Percentiles rank a stretch among this genome's conserved stretches.
Evolutionary conservation across 2,329 filamentous ascomycete species (phyloP).

Genomic region (Apiospora koreana): DNA sequence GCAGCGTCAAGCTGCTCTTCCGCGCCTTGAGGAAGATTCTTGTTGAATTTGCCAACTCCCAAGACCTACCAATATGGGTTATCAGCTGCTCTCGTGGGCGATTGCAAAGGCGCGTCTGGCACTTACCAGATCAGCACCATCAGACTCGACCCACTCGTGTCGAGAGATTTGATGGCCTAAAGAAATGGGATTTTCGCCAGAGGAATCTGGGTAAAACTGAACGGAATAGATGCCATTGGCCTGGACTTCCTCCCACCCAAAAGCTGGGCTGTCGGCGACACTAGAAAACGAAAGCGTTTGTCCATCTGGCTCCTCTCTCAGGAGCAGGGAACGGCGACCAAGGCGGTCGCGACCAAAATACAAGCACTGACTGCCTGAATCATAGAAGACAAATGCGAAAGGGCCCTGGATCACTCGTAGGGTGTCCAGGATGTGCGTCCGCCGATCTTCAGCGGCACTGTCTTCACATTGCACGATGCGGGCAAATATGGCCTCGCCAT

Average conservation of each 20-base stretch:
- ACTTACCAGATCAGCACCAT: conserved; percentile 48
- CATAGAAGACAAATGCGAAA: conserved; percentile 86
- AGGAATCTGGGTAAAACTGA: conserved; percentile 43
- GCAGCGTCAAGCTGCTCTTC: conserved; percentile 33
- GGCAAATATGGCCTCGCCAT: conserved; percentile 69
- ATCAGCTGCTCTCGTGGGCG: conserved; percentile 31
- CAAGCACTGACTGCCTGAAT: conserved; percentile 60
- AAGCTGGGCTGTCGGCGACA: conserved; percentile 55
- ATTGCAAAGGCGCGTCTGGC: conserved; percentile 9
- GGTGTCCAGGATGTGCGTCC: conserved; percentile 46
- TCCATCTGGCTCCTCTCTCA: conserved; percentile 44
- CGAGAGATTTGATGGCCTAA: conserved; percentile 20
- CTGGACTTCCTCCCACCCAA: conserved; percentile 76
- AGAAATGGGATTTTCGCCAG: conserved; percentile 14
- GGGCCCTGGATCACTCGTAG: conserved; percentile 73
- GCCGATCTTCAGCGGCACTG: conserved; percentile 25
- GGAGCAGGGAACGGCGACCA: conserved; percentile 80
- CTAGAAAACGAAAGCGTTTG: conserved; percentile 67
- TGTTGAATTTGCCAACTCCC: conserved; percentile 56
- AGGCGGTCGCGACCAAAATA: conserved; percentile 88
- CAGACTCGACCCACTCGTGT: conserved; percentile 36
- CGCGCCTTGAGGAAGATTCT: conserved; percentile 36
- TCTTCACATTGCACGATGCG: conserved; percentile 36
- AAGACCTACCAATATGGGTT: conserved; percentile 52
- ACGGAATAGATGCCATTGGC: conserved; percentile 79